phyloP scores from a whole-genome alignment of 495 filamentous ascomycete species.

The Neurospora sp. region DNA sequence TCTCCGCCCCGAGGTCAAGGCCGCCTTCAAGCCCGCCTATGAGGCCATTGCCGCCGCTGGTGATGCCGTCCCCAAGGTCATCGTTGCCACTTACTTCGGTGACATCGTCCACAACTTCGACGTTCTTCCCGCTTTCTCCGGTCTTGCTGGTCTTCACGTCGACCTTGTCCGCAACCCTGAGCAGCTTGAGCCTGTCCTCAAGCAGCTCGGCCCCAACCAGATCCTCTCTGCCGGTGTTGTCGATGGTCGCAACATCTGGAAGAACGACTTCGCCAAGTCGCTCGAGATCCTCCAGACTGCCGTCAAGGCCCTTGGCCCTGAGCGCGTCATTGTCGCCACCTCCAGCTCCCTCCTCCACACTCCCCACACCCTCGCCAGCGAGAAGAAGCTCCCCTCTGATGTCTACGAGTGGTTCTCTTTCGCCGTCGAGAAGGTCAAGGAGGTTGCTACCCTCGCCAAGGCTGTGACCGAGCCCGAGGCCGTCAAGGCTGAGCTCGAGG shows the following conservation, averaged over 20 bases:
- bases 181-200: slow-evolving; percentile 88
- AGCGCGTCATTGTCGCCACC: slow-evolving; percentile 90
- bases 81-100: slow-evolving; percentile 95
- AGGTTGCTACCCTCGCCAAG: slow-evolving; percentile 91
- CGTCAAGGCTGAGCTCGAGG: slow-evolving; percentile 77
- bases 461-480: slow-evolving; percentile 83
- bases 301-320: slow-evolving; percentile 86
- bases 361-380: slow-evolving; percentile 90
- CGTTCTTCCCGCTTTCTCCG: slow-evolving; percentile 53
- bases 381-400: slow-evolving; percentile 91
- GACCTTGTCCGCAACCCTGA: slow-evolving; percentile 96
- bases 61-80: slow-evolving; percentile 65
- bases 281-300: slow-evolving; percentile 82
- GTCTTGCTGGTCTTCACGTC: slow-evolving; percentile 75
- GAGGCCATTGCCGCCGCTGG: slow-evolving; percentile 73
- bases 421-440: slow-evolving; percentile 84
- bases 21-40: slow-evolving; percentile 95
- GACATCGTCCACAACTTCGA: slow-evolving; percentile 99
- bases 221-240: slow-evolving; percentile 89
- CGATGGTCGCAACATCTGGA: slow-evolving; percentile 99
- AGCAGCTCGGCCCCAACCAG: slow-evolving; percentile 82
- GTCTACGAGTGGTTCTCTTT: slow-evolving; percentile 98
- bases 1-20: slow-evolving; percentile 75
- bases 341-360: slow-evolving; percentile 96
- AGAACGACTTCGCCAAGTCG: slow-evolving; percentile 90